Evolutionary conservation across 805 yeast genomes (phyloP).

Genomic region (Sporopachydermia quercuum): DNA sequence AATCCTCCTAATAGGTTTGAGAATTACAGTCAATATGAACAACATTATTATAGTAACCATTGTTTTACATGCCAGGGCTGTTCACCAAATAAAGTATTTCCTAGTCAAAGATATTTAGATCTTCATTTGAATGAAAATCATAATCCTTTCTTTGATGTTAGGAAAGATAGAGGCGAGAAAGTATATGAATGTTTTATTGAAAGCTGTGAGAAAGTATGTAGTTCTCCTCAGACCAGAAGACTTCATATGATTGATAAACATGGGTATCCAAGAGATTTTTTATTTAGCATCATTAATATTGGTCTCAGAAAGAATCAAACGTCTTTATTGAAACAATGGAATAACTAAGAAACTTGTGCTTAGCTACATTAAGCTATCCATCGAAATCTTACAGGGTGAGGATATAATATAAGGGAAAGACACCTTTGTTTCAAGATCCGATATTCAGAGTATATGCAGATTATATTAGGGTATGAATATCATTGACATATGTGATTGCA

Average conservation of each 20-base stretch:
- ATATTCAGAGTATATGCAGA: too few species aligned
- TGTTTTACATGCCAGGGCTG: background rate
- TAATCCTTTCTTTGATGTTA: constrained; percentile 28
- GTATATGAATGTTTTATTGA: constrained; percentile 28
- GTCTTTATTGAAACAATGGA: constrained; percentile 6
- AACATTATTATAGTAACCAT: background rate
- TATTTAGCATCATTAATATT: constrained; percentile 18
- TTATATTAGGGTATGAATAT: too few species aligned
- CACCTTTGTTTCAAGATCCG: too few species aligned
- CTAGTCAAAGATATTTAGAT: constrained; percentile 25
- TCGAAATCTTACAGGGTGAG: too few species aligned
- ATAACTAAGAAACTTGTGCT: too few species aligned
- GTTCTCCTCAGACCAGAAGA: constrained; percentile 25
- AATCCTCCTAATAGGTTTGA: background rate
- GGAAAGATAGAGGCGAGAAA: constrained; percentile 24
- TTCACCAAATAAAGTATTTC: constrained; percentile 19
- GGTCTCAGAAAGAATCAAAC: constrained; percentile 13
- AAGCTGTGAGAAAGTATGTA: constrained; percentile 26
- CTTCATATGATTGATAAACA: constrained; percentile 37
- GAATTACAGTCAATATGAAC: background rate
- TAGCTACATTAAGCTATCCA: too few species aligned
- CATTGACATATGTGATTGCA: too few species aligned
- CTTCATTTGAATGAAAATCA: constrained; percentile 40
- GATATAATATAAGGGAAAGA: too few species aligned
- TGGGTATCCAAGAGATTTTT: constrained; percentile 26